Evolutionary conservation across 306 rosid genomes (phyloP).

Genomic region (Begonia masoniana): DNA sequence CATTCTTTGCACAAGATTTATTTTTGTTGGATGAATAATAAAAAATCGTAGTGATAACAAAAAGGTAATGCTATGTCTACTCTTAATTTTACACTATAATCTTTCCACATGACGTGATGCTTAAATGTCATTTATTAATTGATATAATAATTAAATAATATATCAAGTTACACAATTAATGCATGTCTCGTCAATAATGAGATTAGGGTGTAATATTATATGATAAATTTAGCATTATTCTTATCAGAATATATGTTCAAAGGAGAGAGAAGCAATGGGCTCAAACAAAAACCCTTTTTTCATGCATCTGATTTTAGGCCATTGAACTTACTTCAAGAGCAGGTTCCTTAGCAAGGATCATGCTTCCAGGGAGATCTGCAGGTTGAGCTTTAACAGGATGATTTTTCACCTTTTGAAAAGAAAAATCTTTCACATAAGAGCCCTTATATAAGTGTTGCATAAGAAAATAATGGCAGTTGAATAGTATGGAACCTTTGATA

Average conservation of each 20-base stretch:
- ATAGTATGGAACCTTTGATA: not conserved
- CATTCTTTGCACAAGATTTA: no score
- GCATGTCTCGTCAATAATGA: no score
- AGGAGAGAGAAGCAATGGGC: not conserved
- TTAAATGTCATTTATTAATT: no score
- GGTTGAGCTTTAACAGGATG: conserved; percentile 93
- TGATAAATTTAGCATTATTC: conserved; percentile 2
- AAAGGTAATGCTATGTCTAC: no score
- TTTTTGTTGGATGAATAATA: no score
- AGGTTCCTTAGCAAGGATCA: conserved; percentile 89
- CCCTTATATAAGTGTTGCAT: not conserved
- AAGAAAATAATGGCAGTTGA: not conserved
- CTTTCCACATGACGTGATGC: no score
- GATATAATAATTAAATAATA: no score
- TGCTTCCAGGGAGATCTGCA: conserved; percentile 66
- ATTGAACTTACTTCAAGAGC: conserved; percentile 60
- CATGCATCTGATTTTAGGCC: not conserved
- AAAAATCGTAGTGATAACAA: no score
- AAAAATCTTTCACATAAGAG: not conserved
- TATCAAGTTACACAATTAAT: no score
- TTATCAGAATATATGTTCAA: not conserved
- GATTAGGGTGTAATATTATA: not conserved
- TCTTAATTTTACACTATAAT: no score
- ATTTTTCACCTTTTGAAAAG: conserved; percentile 47
- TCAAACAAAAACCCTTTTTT: not conserved